Evolutionary conservation across 2,329 filamentous ascomycete species (phyloP).

Genomic region (Aspergillus thermomutatus): DNA sequence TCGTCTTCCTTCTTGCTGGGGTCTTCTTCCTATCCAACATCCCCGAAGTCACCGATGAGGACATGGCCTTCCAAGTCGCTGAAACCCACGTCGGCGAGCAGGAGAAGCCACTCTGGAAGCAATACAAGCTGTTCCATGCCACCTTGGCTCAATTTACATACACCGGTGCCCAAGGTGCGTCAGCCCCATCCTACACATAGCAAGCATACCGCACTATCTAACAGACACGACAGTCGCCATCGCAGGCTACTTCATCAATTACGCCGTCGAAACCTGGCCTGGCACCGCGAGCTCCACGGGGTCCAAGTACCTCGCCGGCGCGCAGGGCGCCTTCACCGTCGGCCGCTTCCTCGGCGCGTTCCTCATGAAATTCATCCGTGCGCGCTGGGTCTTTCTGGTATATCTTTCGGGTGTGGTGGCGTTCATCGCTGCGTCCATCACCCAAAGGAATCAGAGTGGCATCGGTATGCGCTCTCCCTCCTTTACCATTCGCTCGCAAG

Average conservation of each 20-base stretch:
- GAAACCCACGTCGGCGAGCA: constrained; percentile 55
- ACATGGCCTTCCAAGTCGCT: constrained; percentile 62
- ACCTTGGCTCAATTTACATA: constrained; percentile 77
- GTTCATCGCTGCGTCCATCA: constrained; percentile 51
- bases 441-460: constrained; percentile 46
- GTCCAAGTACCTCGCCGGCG: constrained; percentile 69
- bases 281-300: constrained; percentile 54
- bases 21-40: constrained; percentile 67
- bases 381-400: constrained; percentile 67
- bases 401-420: constrained; percentile 65
- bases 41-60: constrained; percentile 69
- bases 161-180: constrained; percentile 65
- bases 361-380: constrained; percentile 64
- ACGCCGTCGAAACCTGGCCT: constrained; percentile 59
- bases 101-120: constrained; percentile 61
- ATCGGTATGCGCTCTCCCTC: constrained; percentile 28
- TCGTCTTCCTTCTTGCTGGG: constrained; percentile 63
- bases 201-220: neutral
- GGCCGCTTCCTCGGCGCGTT: constrained; percentile 67
- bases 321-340: constrained; percentile 68
- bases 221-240: constrained; percentile 38
- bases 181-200: neutral
- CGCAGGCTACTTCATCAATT: constrained; percentile 69
- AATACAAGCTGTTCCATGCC: constrained; percentile 73
- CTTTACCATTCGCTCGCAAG: no score